Conservation (phyloP, 192 early-diverging fungal species). For the Chytriomyces sp. region DNA sequence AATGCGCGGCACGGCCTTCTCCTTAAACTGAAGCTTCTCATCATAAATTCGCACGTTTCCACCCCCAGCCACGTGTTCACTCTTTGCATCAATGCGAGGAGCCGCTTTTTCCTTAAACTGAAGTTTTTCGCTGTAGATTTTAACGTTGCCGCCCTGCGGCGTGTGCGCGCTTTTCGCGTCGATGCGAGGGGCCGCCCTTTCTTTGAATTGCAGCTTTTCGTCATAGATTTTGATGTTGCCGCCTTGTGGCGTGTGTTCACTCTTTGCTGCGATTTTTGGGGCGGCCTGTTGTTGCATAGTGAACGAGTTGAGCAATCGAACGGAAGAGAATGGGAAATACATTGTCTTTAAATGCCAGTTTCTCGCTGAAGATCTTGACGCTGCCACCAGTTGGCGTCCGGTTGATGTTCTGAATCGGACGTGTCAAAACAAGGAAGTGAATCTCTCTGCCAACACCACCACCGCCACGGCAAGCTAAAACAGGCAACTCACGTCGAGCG, state of each 20-base stretch:
- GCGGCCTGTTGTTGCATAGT: conserved; percentile 11
- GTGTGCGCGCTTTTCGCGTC: too few relatives aligned
- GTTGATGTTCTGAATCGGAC: conserved; percentile 22
- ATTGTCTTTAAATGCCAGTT: conserved; percentile 14
- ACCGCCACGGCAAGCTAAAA: not conserved
- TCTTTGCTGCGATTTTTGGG: conserved; percentile 14
- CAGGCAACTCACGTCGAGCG: conserved; percentile 2
- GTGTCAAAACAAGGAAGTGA: not conserved
- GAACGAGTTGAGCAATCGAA: not conserved
- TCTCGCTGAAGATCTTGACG: conserved; percentile 19
- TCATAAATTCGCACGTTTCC: too few relatives aligned
- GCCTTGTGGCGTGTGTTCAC: not conserved
- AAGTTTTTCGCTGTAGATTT: conserved; percentile 22
- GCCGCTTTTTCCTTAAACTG: too few relatives aligned
- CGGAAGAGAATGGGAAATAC: not conserved
- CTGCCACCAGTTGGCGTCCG: conserved; percentile 21
- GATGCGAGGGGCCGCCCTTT: too few relatives aligned
- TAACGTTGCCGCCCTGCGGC: conserved; percentile 23
- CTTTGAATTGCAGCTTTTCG: too few relatives aligned
- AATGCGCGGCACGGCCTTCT: too few relatives aligned
- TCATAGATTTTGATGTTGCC: too few relatives aligned
- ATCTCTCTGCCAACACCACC: not conserved
- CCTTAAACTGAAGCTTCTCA: too few relatives aligned
- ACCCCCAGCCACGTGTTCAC: too few relatives aligned
- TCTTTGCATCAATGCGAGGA: too few relatives aligned